Evolutionary conservation across 2,329 filamentous ascomycete genomes (phyloP).

Genomic region (Fusarium globosum): DNA sequence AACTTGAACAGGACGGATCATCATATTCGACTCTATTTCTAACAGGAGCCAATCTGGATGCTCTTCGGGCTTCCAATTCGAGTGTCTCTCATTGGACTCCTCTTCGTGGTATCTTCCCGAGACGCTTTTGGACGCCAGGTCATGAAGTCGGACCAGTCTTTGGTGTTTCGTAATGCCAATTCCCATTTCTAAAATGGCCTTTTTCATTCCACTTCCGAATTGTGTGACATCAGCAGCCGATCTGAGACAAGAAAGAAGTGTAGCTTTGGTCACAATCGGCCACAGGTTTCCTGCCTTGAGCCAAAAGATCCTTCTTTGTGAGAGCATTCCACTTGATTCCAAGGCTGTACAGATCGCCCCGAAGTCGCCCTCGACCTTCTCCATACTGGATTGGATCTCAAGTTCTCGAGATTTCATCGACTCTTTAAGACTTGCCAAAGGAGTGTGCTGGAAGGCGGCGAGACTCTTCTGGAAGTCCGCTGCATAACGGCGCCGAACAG

Average conservation of each 20-base stretch:
- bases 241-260: slow-evolving; percentile 29
- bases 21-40: slow-evolving; percentile 72
- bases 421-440: background rate
- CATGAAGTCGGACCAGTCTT: slow-evolving; percentile 61
- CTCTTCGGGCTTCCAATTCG: slow-evolving; percentile 65
- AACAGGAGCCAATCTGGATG: slow-evolving; percentile 73
- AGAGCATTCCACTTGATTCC: slow-evolving; percentile 6
- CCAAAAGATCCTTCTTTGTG: slow-evolving; percentile 34
- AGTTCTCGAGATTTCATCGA: slow-evolving; percentile 3
- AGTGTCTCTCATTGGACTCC: slow-evolving; percentile 56
- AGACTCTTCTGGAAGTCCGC: slow-evolving; percentile 36
- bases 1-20: slow-evolving; percentile 71
- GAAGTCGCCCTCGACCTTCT: slow-evolving; percentile 17
- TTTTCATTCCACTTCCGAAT: slow-evolving; percentile 41
- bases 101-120: slow-evolving; percentile 60
- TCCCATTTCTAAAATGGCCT: slow-evolving; percentile 32
- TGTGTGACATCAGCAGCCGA: slow-evolving; percentile 19
- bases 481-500: slow-evolving; percentile 34
- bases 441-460: slow-evolving; percentile 29
- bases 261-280: slow-evolving; percentile 39
- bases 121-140: slow-evolving; percentile 61
- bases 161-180: slow-evolving; percentile 41
- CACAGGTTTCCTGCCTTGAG: slow-evolving; percentile 40
- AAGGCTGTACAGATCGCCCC: slow-evolving; percentile 18
- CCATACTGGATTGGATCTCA: slow-evolving; percentile 2